Evolutionary conservation across 2,329 filamentous ascomycete species (phyloP), one percentile per base, ranked within the genome.

Genomic region (Alternaria atra): DNA sequence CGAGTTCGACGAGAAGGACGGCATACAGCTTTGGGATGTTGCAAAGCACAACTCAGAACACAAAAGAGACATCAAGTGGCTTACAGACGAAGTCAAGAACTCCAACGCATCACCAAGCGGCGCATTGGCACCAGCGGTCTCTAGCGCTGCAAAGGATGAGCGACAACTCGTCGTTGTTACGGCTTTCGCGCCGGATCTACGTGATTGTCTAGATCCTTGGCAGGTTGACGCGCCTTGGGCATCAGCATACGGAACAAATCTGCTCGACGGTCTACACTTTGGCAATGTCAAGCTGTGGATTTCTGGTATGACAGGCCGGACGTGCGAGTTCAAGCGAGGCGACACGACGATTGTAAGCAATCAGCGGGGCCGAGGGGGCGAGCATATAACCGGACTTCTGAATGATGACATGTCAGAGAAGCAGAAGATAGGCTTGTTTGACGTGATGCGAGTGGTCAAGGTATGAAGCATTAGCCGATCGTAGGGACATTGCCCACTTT

Each of bases 181-280:
- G 0, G 85, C 89, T 54, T 86, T 89, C 67, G 85, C 86, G 2
- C 86, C 87, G 1, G 83, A 78, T n/a, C 64, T 84, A 0, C 63
- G 80, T 44, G 80, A 80, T 6, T 83, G 84, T 2, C 84, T 85
- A 0, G 78, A 79, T 2, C 85, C 86, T 0, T 79, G 83, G 62
- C 77, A 89, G 51, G 67, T 77, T 3, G 72, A 78, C 15, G 85
- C 80, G 23, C 80, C 82, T 0, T 84, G 82, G 79, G 79, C 75
- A 2, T 79, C 79, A 7, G 86, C 83, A 0, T 89, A 87, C 70
- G 83, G 81, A 5, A 87, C 85, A 0, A 84, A 88, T 55, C 62
- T 86, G 3, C 65, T 84, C 3, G 64, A 67, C 1, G 66, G 61
- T 6, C 35, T 51, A 8, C 13, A 53, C n/a, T 59, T 64, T 23